Evolutionary conservation across 768 basidiomycete species (phyloP).

Genomic region (Goffeauzyma gilvescens): DNA sequence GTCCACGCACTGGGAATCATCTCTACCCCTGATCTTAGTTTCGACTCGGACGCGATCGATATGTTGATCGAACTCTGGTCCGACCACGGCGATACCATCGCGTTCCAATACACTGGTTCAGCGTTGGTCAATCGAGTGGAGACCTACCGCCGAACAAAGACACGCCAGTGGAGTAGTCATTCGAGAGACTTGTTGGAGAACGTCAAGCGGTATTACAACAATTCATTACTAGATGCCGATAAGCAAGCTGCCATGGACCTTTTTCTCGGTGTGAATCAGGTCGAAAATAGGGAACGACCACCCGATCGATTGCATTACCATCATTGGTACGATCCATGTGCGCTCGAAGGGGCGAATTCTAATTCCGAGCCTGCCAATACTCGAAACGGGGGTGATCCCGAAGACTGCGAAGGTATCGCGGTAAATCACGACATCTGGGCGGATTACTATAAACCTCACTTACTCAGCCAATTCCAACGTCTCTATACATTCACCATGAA

Average conservation of each 20-base stretch:
- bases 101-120: slow-evolving; percentile 89
- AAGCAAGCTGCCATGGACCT: slow-evolving; percentile 94
- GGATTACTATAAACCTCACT: slow-evolving; percentile 45
- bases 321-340: slow-evolving; percentile 66
- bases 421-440: slow-evolving; percentile 40
- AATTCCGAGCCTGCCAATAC: no score
- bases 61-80: slow-evolving; percentile 98
- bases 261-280: slow-evolving; percentile 41
- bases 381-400: no score
- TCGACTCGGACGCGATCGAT: slow-evolving; percentile 85
- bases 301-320: slow-evolving; percentile 54
- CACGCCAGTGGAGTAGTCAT: slow-evolving; percentile 94
- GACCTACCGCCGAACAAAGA: slow-evolving; percentile 58
- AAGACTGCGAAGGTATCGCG: no score
- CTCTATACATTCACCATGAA: slow-evolving; percentile 33
- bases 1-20: slow-evolving; percentile 84
- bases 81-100: slow-evolving; percentile 87
- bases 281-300: slow-evolving; percentile 29
- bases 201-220: slow-evolving; percentile 81
- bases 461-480: slow-evolving; percentile 35
- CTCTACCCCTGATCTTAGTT: slow-evolving; percentile 61
- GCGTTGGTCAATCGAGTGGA: slow-evolving; percentile 90
- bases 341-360: no score
- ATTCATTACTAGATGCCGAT: slow-evolving; percentile 83
- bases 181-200: slow-evolving; percentile 82